Base-by-base conservation (phyloP, 345 rosid genomes). In the Eucalyptus marginata region DNA sequence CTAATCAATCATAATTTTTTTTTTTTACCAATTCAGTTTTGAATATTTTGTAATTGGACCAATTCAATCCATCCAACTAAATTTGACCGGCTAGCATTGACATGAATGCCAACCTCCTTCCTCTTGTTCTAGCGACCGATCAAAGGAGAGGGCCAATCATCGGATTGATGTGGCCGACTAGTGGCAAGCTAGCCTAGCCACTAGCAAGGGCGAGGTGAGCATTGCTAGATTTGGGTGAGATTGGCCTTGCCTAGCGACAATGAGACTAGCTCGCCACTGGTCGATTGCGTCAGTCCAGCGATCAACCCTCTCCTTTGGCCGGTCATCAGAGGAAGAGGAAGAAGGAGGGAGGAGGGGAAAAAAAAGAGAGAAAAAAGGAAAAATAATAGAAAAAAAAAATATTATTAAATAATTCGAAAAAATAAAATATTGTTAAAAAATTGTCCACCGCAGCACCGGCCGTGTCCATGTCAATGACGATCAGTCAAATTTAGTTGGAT, bases 381-480 rank as follows among this genome's bases (percentile, higher is more conserved):
- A 51, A 16, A 0, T 3, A 51, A 0, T 16, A 51, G 18, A 51
- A 51, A 51, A 16, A 51, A 6, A 6, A 50, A 50, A 50, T 1
- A 6, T 6, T 50, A 50, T 15, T 50, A 15, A 50, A 50, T 6
- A 15, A 2, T 50, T 15, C 0, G 0, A 51, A 51, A 51, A 17
- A 16, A 51, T 17, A 51, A 51, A 15, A 5, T 50, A 50, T 51
- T 1, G 2, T 17, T 17, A 51, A 51, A 51, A 51, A 17, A 51
- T 17, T 50, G 4, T 17, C 22, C 2, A 0, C 0, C 0, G n/a
- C n/a, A 0, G 0, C 54, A 51, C 8, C 8, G 0, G 1, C 4
- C 8, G 1, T 8, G 0, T 51, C 22, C 2, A 17, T 51, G 9
- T 7, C 22, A 51, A 51, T 17, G 56, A 17, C 1, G 0, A 4